A percentile compares a stretch with the other conserved stretches of the same genome.
These are phyloP conservation scores for Nephelium lappaceum DNA, from an alignment of 345 rosid species.

Conservation along the genomic window DNA sequence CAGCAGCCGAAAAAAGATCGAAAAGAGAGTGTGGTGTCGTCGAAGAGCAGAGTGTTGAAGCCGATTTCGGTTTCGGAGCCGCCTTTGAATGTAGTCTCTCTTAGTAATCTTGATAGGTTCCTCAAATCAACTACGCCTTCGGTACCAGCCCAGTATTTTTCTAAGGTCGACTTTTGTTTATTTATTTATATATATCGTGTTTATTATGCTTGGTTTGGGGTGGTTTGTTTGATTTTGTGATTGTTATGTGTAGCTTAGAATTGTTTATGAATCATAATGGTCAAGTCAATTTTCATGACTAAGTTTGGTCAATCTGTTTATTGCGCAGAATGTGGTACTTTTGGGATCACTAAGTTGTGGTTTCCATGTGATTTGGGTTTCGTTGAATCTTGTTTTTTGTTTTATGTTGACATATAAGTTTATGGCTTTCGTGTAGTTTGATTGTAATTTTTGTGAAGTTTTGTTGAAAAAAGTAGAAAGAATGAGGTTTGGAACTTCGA, in stretches of 20 bases:
- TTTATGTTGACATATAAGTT: neutral
- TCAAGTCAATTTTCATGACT: neutral
- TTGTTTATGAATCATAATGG: neutral
- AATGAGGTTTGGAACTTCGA: neutral
- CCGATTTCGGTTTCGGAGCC: slow-evolving; percentile 12
- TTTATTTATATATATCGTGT: neutral
- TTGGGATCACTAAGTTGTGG: neutral
- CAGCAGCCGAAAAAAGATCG: slow-evolving; percentile 21
- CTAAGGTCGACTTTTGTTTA: slow-evolving; percentile 33
- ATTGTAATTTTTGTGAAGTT: too few relatives aligned
- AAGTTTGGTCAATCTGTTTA: neutral
- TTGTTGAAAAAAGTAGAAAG: neutral
- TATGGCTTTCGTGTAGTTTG: neutral
- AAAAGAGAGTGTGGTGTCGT: slow-evolving; percentile 13
- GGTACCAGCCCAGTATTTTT: slow-evolving; percentile 36
- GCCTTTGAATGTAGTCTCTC: slow-evolving; percentile 20
- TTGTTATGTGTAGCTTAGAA: neutral
- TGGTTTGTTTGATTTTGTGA: neutral
- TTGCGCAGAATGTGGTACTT: neutral
- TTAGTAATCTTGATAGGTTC: slow-evolving; percentile 44
- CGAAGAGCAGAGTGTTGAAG: slow-evolving; percentile 16
- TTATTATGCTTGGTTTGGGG: neutral
- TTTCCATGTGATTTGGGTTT: neutral
- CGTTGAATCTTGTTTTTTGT: neutral
- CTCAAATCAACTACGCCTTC: slow-evolving; percentile 44